These are phyloP conservation scores for Fraxinus cuspidata DNA, from an alignment of 257 asterid genomes.

Conservation along the genomic window DNA sequence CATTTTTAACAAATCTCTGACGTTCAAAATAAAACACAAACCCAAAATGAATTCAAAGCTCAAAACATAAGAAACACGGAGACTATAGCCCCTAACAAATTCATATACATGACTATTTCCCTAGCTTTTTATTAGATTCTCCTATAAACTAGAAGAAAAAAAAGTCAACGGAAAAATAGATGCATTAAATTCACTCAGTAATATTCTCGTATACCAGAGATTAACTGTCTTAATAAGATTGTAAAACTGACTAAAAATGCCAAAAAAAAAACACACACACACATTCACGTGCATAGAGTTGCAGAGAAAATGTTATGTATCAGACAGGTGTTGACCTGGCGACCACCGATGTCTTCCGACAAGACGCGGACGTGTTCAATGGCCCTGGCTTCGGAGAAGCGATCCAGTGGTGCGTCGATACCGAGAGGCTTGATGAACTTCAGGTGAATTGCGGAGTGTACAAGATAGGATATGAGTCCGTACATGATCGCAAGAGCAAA, in stretches of 20 bases:
- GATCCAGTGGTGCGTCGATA: conserved; percentile 77
- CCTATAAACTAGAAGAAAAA: not conserved
- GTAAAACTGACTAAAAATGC: not conserved
- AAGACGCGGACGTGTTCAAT: conserved; percentile 89
- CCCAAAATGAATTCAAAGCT: too few species aligned
- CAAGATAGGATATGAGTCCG: conserved; percentile 54
- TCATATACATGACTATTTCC: not conserved
- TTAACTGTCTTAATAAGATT: not conserved
- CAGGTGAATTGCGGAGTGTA: conserved; percentile 61
- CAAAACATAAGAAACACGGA: too few species aligned
- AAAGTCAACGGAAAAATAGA: conserved; percentile 5
- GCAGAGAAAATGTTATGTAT: not conserved
- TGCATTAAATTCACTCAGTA: conserved; percentile 15
- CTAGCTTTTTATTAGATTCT: not conserved
- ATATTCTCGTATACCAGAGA: conserved; percentile 1
- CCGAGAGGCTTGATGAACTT: conserved; percentile 81
- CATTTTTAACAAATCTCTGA: too few species aligned
- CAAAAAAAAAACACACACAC: not conserved
- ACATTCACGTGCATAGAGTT: conserved; percentile 12
- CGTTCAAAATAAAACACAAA: too few species aligned
- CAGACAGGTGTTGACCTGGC: conserved; percentile 62
- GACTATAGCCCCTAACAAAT: too few species aligned
- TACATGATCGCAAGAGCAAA: conserved; percentile 50
- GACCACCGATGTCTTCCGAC: conserved; percentile 85
- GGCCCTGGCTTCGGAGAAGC: conserved; percentile 93